A percentile compares a stretch with the other conserved stretches of the same genome.
Evolutionary conservation across 495 filamentous ascomycete genomes (phyloP).

Genomic region (Lineolata rhizophorae): DNA sequence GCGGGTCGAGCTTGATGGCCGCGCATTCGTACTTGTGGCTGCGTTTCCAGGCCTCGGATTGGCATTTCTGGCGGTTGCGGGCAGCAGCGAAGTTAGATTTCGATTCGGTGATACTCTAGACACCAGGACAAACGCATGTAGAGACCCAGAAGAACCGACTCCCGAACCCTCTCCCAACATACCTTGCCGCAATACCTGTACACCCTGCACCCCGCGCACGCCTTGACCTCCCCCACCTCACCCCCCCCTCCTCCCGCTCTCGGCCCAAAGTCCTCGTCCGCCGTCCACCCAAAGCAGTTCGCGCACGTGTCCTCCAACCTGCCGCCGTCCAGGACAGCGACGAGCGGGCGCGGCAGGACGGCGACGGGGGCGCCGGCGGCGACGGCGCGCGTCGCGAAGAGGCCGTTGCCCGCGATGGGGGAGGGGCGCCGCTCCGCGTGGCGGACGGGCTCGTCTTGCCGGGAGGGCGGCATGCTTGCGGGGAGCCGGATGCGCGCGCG

Average conservation of each 20-base stretch:
- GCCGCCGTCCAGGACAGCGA: constrained; percentile 12
- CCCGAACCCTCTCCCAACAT: no score
- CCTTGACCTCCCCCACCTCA: constrained; percentile 21
- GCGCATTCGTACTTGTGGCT: constrained; percentile 38
- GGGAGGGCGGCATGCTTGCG: no score
- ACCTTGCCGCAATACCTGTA: constrained; percentile 48
- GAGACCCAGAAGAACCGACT: no score
- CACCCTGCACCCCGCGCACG: constrained; percentile 37
- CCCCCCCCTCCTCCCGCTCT: no score
- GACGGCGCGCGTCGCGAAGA: constrained; percentile 15
- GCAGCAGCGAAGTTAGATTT: not conserved
- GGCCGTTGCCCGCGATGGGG: constrained; percentile 10
- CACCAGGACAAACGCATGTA: no score
- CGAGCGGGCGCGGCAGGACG: constrained; percentile 11
- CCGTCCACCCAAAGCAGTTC: constrained; percentile 18
- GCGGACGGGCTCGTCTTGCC: no score
- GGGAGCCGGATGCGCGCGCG: no score
- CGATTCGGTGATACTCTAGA: no score
- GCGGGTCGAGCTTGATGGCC: constrained; percentile 17
- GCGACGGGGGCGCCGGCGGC: constrained; percentile 11
- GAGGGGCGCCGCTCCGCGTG: no score
- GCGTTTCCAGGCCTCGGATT: constrained; percentile 35
- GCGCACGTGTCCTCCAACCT: constrained; percentile 17
- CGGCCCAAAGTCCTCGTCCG: no score
- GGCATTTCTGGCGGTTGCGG: constrained; percentile 29